phyloP scores from a whole-genome alignment of 2,329 filamentous ascomycete species.

The Cordyceps militaris region DNA sequence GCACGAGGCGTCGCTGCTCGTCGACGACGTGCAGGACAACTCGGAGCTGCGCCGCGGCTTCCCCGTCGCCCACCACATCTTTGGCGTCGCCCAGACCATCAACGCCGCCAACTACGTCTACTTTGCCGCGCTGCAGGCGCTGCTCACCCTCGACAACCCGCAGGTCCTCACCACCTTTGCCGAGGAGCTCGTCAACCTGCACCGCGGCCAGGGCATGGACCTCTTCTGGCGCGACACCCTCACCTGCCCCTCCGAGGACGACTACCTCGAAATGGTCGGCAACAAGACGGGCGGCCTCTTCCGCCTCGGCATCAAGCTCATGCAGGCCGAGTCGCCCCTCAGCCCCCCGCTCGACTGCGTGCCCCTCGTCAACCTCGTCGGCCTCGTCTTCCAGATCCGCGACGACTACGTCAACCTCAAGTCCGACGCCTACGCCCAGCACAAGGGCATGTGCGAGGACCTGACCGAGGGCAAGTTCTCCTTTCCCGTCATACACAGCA shows the following conservation, averaged over 20 bases:
- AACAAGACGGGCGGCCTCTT: slow-evolving; percentile 90
- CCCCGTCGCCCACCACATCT: slow-evolving; percentile 78
- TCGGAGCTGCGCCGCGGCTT: slow-evolving; percentile 69
- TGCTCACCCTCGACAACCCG: slow-evolving; percentile 61
- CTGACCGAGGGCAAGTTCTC: slow-evolving; percentile 96
- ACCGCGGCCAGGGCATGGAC: slow-evolving; percentile 85
- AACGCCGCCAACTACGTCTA: slow-evolving; percentile 89
- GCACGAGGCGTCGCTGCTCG: slow-evolving; percentile 73
- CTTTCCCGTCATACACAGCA: slow-evolving; percentile 91
- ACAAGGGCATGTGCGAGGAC: slow-evolving; percentile 94
- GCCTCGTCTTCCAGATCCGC: slow-evolving; percentile 82
- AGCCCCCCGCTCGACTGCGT: slow-evolving; percentile 57
- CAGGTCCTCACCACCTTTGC: slow-evolving; percentile 64
- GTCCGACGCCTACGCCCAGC: slow-evolving; percentile 66
- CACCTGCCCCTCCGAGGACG: slow-evolving; percentile 76
- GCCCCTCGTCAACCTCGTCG: slow-evolving; percentile 76
- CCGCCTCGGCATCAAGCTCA: slow-evolving; percentile 75
- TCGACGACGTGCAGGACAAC: slow-evolving; percentile 84
- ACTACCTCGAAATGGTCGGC: slow-evolving; percentile 90
- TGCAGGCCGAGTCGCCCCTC: slow-evolving; percentile 64
- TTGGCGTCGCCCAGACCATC: slow-evolving; percentile 80
- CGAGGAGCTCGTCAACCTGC: slow-evolving; percentile 77
- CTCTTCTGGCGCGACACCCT: slow-evolving; percentile 83
- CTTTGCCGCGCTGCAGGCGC: slow-evolving; percentile 69
- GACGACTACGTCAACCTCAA: slow-evolving; percentile 91